These are phyloP conservation scores for Termitomyces sp. DNA, from an alignment of 768 basidiomycete species.

Conservation along the genomic window DNA sequence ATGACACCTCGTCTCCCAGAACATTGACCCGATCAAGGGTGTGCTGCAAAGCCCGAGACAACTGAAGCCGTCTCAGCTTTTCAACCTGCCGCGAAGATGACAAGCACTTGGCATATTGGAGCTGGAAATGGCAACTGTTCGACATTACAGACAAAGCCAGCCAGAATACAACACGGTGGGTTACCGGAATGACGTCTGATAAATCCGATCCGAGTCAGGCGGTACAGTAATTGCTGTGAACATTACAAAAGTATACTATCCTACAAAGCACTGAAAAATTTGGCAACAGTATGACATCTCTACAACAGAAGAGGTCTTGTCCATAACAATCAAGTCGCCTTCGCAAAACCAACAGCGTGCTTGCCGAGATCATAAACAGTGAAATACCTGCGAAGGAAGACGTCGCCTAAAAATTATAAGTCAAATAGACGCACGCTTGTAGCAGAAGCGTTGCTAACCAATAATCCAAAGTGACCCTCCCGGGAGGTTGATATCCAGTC, in stretches of 20 bases:
- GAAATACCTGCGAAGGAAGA: slow-evolving; percentile 87
- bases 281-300: not conserved
- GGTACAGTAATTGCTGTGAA: not conserved
- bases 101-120: slow-evolving; percentile 6
- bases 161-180: not conserved
- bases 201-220: not conserved
- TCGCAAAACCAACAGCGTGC: slow-evolving; percentile 83
- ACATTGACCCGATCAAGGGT: slow-evolving; percentile 65
- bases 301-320: not conserved
- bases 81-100: slow-evolving; percentile 20
- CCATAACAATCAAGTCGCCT: slow-evolving; percentile 25
- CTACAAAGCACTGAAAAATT: not conserved
- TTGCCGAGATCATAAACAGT: slow-evolving; percentile 83
- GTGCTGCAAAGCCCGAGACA: slow-evolving; percentile 21
- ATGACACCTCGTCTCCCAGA: slow-evolving; percentile 46
- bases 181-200: not conserved
- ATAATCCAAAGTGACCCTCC: slow-evolving; percentile 85
- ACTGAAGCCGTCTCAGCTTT: slow-evolving; percentile 19
- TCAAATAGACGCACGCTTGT: not conserved
- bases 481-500: slow-evolving; percentile 83
- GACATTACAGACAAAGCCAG: not conserved
- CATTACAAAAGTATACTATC: slow-evolving; percentile 2
- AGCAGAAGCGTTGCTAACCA: slow-evolving; percentile 40
- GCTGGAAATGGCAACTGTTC: not conserved
- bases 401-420: slow-evolving; percentile 50